phyloP scores from a whole-genome alignment of 345 rosid genomes.

The Limnanthes douglasii region DNA sequence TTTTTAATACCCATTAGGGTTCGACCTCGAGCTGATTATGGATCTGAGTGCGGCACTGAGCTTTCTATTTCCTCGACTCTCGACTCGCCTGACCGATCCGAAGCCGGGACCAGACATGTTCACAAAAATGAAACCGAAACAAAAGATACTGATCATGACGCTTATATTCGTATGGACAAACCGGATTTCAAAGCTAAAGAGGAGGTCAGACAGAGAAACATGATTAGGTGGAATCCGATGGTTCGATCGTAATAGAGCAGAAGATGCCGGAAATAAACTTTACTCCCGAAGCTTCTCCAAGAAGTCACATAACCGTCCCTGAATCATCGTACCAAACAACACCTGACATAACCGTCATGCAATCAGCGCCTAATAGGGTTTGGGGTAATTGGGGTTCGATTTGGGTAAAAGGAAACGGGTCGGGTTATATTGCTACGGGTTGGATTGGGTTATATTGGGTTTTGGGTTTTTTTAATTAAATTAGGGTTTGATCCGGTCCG shows the following conservation, averaged over 20 bases:
- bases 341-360: slow-evolving; percentile 48
- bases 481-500: too few relatives aligned
- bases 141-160: too few relatives aligned
- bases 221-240: slow-evolving; percentile 18
- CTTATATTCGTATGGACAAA: too few relatives aligned
- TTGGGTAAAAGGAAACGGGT: too few relatives aligned
- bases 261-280: slow-evolving; percentile 16
- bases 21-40: too few relatives aligned
- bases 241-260: slow-evolving; percentile 14
- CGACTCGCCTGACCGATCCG: slow-evolving; percentile 50
- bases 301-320: slow-evolving; percentile 13
- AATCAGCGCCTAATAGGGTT: slow-evolving; percentile 83
- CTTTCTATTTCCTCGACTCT: slow-evolving; percentile 65
- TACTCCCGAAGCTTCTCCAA: slow-evolving; percentile 27
- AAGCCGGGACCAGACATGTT: slow-evolving; percentile 25
- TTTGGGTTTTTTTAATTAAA: too few relatives aligned
- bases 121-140: slow-evolving; percentile 22
- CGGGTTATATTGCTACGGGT: too few relatives aligned
- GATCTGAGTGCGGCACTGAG: slow-evolving; percentile 65
- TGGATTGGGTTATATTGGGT: too few relatives aligned
- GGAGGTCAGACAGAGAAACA: slow-evolving; percentile 17
- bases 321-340: slow-evolving; percentile 38
- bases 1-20: too few relatives aligned
- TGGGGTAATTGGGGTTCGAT: too few relatives aligned
- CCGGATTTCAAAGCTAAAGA: slow-evolving; percentile 21